Conservation (phyloP, 441 rosid genomes). For the Gossypium trilobum region DNA sequence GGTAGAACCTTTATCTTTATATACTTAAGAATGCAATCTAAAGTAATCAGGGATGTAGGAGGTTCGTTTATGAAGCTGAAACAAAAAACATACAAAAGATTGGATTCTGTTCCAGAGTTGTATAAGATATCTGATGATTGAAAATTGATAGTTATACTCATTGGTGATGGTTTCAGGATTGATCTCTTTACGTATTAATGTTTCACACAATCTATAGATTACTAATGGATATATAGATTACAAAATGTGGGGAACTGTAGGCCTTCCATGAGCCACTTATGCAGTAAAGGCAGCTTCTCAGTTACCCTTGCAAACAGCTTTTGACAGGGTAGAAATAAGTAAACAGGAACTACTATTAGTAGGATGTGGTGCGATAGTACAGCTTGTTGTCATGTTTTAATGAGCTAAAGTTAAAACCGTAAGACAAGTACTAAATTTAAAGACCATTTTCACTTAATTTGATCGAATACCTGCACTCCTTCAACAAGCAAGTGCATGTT, state of each 20-base stretch:
- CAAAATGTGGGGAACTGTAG: not conserved
- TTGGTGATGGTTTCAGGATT: not conserved
- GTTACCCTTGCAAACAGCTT: not conserved
- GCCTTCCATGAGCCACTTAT: not conserved
- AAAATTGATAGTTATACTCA: not conserved
- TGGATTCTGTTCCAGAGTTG: not conserved
- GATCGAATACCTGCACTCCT: constrained; percentile 73
- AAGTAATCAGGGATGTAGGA: not conserved
- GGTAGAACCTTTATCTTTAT: not conserved
- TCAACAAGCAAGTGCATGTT: constrained; percentile 80
- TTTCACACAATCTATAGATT: not conserved
- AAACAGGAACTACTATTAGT: not conserved
- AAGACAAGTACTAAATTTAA: not conserved
- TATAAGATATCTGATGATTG: not conserved
- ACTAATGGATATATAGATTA: not conserved
- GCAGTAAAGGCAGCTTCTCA: not conserved
- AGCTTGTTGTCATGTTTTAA: not conserved
- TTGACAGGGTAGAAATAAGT: not conserved
- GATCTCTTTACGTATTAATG: not conserved
- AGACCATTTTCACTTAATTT: not conserved
- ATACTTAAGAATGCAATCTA: not conserved
- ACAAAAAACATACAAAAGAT: not conserved
- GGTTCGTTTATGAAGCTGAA: not conserved
- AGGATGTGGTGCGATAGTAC: not conserved
- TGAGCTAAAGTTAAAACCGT: not conserved